These are phyloP conservation scores for Myotisia sp. DNA, from an alignment of 2,329 filamentous ascomycete species.

Conservation along the genomic window DNA sequence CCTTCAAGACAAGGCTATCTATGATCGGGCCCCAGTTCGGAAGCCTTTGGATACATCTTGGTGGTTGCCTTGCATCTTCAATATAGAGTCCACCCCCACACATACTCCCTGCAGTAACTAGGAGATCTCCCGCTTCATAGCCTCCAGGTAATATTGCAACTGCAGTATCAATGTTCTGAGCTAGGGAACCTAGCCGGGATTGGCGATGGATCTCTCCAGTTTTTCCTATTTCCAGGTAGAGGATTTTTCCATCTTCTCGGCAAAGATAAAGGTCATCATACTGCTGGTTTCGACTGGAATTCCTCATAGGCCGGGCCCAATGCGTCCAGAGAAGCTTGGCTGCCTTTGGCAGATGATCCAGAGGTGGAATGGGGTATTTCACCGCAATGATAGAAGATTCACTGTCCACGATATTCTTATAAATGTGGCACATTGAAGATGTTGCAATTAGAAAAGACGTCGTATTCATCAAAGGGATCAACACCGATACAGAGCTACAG, in stretches of 20 bases:
- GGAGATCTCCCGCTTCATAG: slow-evolving; percentile 55
- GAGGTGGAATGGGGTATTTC: slow-evolving; percentile 20
- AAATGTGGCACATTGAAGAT: slow-evolving; percentile 40
- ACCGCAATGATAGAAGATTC: slow-evolving; percentile 13
- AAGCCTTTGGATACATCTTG: slow-evolving; percentile 45
- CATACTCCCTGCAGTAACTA: slow-evolving; percentile 64
- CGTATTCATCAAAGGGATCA: slow-evolving; percentile 58
- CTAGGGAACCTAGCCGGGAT: slow-evolving; percentile 50
- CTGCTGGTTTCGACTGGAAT: slow-evolving; percentile 44
- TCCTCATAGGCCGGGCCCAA: slow-evolving; percentile 67
- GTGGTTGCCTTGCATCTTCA: slow-evolving; percentile 45
- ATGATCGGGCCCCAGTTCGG: slow-evolving; percentile 45
- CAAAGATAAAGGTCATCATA: slow-evolving; percentile 75
- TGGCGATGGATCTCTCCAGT: slow-evolving; percentile 39
- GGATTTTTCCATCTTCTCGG: slow-evolving; percentile 71
- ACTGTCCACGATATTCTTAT: slow-evolving; percentile 28
- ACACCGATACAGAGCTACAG: slow-evolving; percentile 47
- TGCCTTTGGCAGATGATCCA: slow-evolving; percentile 15
- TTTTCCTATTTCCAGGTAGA: slow-evolving; percentile 54
- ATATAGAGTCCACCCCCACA: slow-evolving; percentile 65
- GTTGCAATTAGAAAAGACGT: slow-evolving; percentile 58
- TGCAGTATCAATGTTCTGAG: slow-evolving; percentile 63
- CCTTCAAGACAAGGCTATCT: slow-evolving; percentile 28
- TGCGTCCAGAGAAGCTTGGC: slow-evolving; percentile 56
- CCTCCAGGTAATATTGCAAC: slow-evolving; percentile 58